Percentiles rank a stretch among this genome's conserved stretches.
Conservation (phyloP, 331 rosid genomes). For the Quercus lobata region DNA sequence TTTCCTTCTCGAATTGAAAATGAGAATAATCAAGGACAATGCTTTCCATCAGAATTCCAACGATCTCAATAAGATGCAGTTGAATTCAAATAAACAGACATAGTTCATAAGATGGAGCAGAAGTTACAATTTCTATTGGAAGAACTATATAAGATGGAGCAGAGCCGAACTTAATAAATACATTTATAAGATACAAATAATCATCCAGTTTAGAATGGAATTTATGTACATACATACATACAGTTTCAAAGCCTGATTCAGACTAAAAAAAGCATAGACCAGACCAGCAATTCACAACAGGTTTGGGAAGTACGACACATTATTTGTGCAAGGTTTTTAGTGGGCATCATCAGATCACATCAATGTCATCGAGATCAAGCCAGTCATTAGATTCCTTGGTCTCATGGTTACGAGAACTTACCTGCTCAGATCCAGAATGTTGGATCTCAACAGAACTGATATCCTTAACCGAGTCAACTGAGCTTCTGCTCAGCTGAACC, state of each 20-base stretch:
- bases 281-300: slow-evolving; percentile 51
- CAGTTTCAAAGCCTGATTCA: slow-evolving; percentile 33
- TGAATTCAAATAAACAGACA: neutral
- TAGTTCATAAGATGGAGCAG: slow-evolving; percentile 21
- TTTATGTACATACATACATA: slow-evolving; percentile 56
- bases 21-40: too few relatives aligned
- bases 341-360: slow-evolving; percentile 47
- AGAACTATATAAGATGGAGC: slow-evolving; percentile 20
- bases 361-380: slow-evolving; percentile 87
- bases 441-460: slow-evolving; percentile 37
- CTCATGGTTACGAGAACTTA: slow-evolving; percentile 48
- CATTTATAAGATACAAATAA: slow-evolving; percentile 28
- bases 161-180: slow-evolving; percentile 19
- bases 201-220: slow-evolving; percentile 28
- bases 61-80: neutral
- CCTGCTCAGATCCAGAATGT: slow-evolving; percentile 55
- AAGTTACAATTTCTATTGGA: slow-evolving; percentile 21
- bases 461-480: slow-evolving; percentile 69
- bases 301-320: slow-evolving; percentile 15
- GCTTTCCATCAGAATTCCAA: neutral
- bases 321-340: slow-evolving; percentile 16
- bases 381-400: slow-evolving; percentile 86
- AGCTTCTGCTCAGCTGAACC: slow-evolving; percentile 78
- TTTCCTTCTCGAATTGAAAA: neutral
- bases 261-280: slow-evolving; percentile 35